Evolutionary conservation across 257 asterid genomes (phyloP), one percentile per base, ranked within the genome.

Genomic region (Lycium barbarum): DNA sequence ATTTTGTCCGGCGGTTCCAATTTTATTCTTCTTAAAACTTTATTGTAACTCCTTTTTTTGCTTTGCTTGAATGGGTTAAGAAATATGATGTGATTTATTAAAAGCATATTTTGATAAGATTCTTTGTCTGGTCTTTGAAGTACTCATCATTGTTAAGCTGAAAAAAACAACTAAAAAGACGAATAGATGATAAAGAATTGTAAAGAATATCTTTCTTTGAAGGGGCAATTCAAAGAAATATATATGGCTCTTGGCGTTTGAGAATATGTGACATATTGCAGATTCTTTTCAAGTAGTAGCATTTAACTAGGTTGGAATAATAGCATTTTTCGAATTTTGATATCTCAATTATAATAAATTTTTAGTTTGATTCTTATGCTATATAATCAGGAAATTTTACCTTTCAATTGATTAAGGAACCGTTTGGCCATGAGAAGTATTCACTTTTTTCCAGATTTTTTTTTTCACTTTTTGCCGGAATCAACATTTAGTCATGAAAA

Each of bases 81-180:
- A 76, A 72, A 51, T 76, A 76, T 76, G 82, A 76, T 76, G 82
- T 76, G 82, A 76, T 76, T 76, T 76, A 76, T 76, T 76, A 53
- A 53, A 53, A 76, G 82, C 82, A 76, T 22, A 76, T 51, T 74
- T 76, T 76, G 63, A 76, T 76, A 76, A 51, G 82, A 76, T 76
- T 76, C 82, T 76, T 76, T 76, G 82, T 76, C 82, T 76, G 47
- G 82, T 51, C 15, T 53, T 76, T 51, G 2, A 53, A 51, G 15
- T 76, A 76, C 65, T 76, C 82, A 76, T 76, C 82, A 76, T 76
- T 76, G 47, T 53, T 76, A 76, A 54, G 20, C 47, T 53, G 82
- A 76, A 76, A 51, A 45, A 26, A 12, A 68, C 2, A 6, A 35
- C 12, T 33, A 20, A 35, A 6, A 57, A 17, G 36, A 10, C 14